Evolutionary conservation across 1,284 basidiomycete species (phyloP), one percentile per base, ranked within the genome.

Genomic region (Gymnopus androsaceus): DNA sequence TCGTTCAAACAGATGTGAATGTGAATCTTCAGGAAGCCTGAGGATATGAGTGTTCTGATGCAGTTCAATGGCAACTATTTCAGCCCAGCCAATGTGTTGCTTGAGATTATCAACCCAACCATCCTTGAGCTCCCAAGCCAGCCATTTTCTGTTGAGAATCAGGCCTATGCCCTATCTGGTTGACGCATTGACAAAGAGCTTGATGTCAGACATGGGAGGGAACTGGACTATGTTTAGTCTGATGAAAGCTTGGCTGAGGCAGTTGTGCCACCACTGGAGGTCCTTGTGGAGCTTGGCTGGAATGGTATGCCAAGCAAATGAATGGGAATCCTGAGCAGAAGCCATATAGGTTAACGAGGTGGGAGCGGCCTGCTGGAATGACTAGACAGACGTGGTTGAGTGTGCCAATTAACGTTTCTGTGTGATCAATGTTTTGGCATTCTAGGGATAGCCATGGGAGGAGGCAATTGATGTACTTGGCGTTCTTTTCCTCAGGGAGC

Each of bases 81-180:
- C 70, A 0, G 68, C 72, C 72, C 72, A 75, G 1, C 67, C 66
- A 17, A 72, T 74, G 55, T 72, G 64, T 5, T 65, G 38, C 0
- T 61, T 61, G 2, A 62, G 11, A 31, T 41, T 17, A 12, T n/a
- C n/a, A n/a, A n/a, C n/a, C n/a, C n/a, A n/a, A n/a, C n/a, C n/a
- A n/a, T n/a, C n/a, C n/a, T n/a, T n/a, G n/a, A n/a, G 67, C 60
- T 67, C 70, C 72, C 2, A 60, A 60, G 0, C 19, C 8, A 1
- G 7, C n/a, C n/a, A n/a, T n/a, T n/a, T n/a, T n/a, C n/a, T n/a
- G n/a, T n/a, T n/a, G n/a, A n/a, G n/a, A n/a, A 67, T 53, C 6
- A 67, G 21, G 1, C 64, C 66, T 2, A 67, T 63, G 0, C 67
- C 65, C 56, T 59, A 69, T 0, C 54, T 55, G 1, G 62, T 63